Evolutionary conservation across 148 eudicot genomes (phyloP), one percentile per base, ranked within the genome.

Genomic region (Vaccinium macrocarpon): DNA sequence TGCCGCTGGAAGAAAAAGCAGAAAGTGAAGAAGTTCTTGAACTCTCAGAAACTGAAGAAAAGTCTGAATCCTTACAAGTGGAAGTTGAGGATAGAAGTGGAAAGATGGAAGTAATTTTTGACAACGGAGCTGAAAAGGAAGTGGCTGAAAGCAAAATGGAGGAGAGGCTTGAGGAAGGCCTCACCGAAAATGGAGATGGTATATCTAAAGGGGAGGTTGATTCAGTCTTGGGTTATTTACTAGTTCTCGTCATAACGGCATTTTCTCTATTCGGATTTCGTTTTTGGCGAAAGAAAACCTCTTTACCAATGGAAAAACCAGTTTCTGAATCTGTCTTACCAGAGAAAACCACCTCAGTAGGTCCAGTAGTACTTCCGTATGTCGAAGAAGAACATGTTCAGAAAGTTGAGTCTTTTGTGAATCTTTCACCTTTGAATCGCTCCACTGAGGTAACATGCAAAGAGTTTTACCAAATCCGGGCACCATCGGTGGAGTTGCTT

Each of bases 401-500:
- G 48, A 83, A 83, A 75, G 32, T 21, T 52, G 89, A 80, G 55
- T 29, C 73, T 50, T 72, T 50, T 64, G 50, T 18, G 8, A 62
- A 52, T 55, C 25, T 78, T 62, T 84, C 86, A n/a, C 7, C 78
- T 21, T 73, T 59, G 42, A 23, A 76, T 83, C 50, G 9, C 16
- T 42, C 78, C 38, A 27, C 0, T 27, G 85, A 78, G 75, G 87
- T 79, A 84, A 72, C 68, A 16, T 6, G 64, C 2, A 52, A 81
- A 71, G 85, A 79, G 23, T 48, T 79, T 77, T 35, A 66, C 77
- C 82, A 81, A 76, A 77, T 32, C 77, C 74, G 79, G 16, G 83
- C 88, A 14, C 91, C 93, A 10, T 59, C 38, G 2, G 92, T 92
- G 56, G 87, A 89, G 82, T 59, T 91, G 84, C 87, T 92, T 1